Base-by-base conservation (phyloP, 441 rosid genomes). In the Arabidopsis hybrid region DNA sequence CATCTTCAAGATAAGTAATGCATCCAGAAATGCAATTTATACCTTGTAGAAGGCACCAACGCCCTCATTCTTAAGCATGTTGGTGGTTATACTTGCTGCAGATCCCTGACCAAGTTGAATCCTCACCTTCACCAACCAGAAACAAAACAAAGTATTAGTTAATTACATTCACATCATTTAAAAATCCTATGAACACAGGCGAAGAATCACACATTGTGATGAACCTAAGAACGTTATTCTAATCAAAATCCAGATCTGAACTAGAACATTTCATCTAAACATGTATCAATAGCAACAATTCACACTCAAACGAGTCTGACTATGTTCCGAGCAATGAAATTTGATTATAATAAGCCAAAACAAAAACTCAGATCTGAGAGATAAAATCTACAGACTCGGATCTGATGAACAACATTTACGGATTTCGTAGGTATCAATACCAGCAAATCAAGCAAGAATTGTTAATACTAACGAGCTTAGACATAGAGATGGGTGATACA, bases 51-150 rank as follows among this genome's bases (percentile, higher is more conserved):
- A 85, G 64, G 97, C 98, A 69, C 92, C 88, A 36, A 91, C 0
- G 43, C 99, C 99, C 76, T 95, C 99, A 50, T 92, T 88, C 81
- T 78, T 88, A 13, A 95, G 85, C 99, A 95, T 92, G 83, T 6
- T 92, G 69, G 74, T 87, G 42, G 99, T 87, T 71, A 95, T 92
- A 65, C 77, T 64, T 3, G 35, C 91, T 3, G 99, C 99, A n/a
- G 98, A 89, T 74, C 99, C 99, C 77, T 95, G 98, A 61, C 99
- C 99, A 81, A 95, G 74, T 70, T 95, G 99, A 75, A 95, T 93
- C 71, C 99, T 92, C 89, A 95, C 99, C 99, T 95, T 57, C 73
- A 83, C 68, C 78, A 21, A 77, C 51, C 56, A 53, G 10, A 21
- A 21, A 21, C 26, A 21, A 49, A 66, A 78, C 56, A 72, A 50